Base-by-base conservation (phyloP, 768 basidiomycete genomes). In the Strobilomyces echinocephalus region DNA sequence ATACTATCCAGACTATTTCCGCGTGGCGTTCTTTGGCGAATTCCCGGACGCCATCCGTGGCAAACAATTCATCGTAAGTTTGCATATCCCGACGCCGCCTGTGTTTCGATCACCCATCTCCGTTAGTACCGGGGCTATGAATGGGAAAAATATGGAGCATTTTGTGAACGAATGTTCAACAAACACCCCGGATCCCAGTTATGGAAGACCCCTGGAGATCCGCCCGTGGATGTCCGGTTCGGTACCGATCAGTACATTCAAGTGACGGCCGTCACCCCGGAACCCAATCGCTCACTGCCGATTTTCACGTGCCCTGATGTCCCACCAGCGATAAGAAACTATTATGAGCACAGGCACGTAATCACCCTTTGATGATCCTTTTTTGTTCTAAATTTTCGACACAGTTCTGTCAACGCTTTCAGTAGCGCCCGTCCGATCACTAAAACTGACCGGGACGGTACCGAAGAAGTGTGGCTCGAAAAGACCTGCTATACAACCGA, bases 1-100 rank as follows among this genome's bases (percentile, higher is more conserved):
- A 46, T 90, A 90, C 59, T 93, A 93, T 64, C 83, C 91, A 18
- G 94, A 93, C 63, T 97, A 95, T 70, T 97, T 94, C 75, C 79
- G 91, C 44, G 91, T 97, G 34, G 87, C 88, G 5, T 97, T 94
- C 73, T 97, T 86, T 70, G 95, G 95, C 24, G 89, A 85, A 60
- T 95, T 95, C 74, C 92, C 92, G 0, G 79, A 74, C 18, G 90
- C 90, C 16, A 81, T 95, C 38, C 81, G 87, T 51, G 84, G 88
- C 61, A 95, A 95, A 68, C 89, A 93, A 53, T 97, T 94, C 72
- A 85, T 95, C 55, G 91, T 94, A 69, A 55, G 80, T 55, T 49
- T 26, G n/a, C 30, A 14, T 58, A 50, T 21, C 26, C n/a, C 26
- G 5, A 24, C 20, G 9, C 35, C 20, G 1, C 36, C 16, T 35